Conservation (phyloP, 805 yeast species). For the Candida palmyrensis region DNA sequence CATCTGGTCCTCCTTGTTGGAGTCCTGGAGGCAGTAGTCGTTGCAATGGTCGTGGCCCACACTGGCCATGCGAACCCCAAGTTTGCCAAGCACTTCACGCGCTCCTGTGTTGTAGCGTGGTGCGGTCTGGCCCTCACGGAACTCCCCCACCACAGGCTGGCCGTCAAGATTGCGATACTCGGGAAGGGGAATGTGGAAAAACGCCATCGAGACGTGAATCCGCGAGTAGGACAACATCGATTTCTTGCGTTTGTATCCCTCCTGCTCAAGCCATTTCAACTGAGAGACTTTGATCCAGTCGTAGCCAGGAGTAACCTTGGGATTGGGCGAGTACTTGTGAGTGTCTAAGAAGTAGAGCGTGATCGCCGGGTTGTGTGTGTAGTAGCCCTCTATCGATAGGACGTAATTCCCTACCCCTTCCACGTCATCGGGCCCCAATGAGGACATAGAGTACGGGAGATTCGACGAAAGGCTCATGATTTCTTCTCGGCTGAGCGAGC, state of each 20-base stretch:
- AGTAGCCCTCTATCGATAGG: conserved; percentile 43
- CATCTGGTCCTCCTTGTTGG: conserved; percentile 30
- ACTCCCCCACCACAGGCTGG: conserved; percentile 52
- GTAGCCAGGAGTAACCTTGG: conserved; percentile 71
- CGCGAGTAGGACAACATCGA: conserved; percentile 29
- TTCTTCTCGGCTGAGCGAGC: conserved; percentile 54
- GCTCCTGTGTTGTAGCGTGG: conserved; percentile 70
- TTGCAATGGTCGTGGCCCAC: conserved; percentile 97
- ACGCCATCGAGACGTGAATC: conserved; percentile 71
- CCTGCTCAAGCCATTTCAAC: conserved; percentile 47
- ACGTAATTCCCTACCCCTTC: conserved; percentile 84
- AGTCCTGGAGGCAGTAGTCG: conserved; percentile 74
- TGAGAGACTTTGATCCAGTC: conserved; percentile 80
- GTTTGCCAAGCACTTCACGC: conserved; percentile 47
- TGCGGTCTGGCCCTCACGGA: conserved; percentile 73
- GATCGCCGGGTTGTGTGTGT: conserved; percentile 37
- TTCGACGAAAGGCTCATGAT: conserved; percentile 50
- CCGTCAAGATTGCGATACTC: conserved; percentile 56
- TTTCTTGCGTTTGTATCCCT: conserved; percentile 22
- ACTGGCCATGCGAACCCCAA: conserved; percentile 69
- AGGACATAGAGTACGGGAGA: conserved; percentile 67
- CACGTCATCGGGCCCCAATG: conserved; percentile 58
- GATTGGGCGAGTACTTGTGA: conserved; percentile 65
- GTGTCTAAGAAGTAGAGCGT: conserved; percentile 78
- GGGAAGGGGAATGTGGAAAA: conserved; percentile 91